Percentiles rank a stretch among this genome's conserved stretches.
Conservation (phyloP, 495 filamentous ascomycete genomes). For the Achaetomiella virescens region DNA sequence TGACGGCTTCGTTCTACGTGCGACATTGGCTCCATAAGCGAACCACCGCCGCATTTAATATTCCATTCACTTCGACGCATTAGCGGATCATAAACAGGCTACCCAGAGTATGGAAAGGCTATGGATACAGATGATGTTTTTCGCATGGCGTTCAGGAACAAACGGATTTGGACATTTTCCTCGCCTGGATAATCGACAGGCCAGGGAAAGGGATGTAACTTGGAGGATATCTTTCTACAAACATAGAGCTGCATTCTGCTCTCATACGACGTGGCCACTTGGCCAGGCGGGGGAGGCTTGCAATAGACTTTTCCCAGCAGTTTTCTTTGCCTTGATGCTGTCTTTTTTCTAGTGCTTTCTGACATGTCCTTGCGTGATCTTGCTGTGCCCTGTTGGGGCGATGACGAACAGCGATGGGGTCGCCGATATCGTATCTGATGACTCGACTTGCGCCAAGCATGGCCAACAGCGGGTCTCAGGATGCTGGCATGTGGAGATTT, state of each 20-base stretch:
- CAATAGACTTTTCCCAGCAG: too few relatives aligned
- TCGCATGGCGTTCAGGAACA: background rate
- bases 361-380: background rate
- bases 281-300: too few relatives aligned
- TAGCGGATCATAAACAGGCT: background rate
- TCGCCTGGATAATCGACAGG: background rate
- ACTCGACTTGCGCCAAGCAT: conserved; percentile 8
- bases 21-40: background rate
- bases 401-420: background rate
- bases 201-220: background rate
- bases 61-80: background rate
- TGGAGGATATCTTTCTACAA: background rate
- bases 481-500: background rate
- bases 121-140: background rate
- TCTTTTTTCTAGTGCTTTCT: too few relatives aligned
- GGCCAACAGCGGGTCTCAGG: background rate
- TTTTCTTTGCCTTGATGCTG: too few relatives aligned
- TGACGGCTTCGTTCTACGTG: background rate
- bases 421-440: conserved; percentile 20
- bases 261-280: background rate
- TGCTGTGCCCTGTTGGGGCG: background rate
- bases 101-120: background rate
- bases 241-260: background rate
- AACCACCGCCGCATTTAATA: background rate
- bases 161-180: background rate